These are phyloP conservation scores for Colletotrichum echinochloae DNA, from an alignment of 2,329 filamentous ascomycete genomes.

Conservation along the genomic window DNA sequence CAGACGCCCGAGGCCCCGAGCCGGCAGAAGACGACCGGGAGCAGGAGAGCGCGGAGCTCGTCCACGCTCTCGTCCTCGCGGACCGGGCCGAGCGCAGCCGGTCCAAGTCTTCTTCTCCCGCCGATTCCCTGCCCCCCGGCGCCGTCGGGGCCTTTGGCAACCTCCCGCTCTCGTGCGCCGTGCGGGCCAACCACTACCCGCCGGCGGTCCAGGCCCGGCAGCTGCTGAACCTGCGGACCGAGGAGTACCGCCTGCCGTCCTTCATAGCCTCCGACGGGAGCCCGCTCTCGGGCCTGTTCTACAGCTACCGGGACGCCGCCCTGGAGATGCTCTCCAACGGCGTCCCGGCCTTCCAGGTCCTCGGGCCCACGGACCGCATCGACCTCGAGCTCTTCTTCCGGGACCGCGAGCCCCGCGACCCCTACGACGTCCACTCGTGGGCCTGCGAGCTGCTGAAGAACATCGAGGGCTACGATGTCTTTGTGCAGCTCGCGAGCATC, in stretches of 20 bases:
- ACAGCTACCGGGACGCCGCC: conserved; percentile 29
- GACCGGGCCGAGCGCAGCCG: neutral
- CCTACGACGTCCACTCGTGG: conserved; percentile 33
- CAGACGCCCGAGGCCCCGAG: neutral
- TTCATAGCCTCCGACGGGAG: conserved; percentile 32
- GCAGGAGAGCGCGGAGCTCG: conserved; percentile 5
- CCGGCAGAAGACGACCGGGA: conserved; percentile 1
- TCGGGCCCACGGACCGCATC: conserved; percentile 22
- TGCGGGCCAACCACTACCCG: conserved; percentile 27
- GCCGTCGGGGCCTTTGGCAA: conserved; percentile 33
- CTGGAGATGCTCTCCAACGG: conserved; percentile 32
- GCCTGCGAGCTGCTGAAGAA: conserved; percentile 32
- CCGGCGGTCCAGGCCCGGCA: conserved; percentile 18
- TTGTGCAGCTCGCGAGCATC: conserved; percentile 22
- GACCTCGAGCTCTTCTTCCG: conserved; percentile 35
- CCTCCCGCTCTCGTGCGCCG: conserved; percentile 24
- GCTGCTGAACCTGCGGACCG: conserved; percentile 18
- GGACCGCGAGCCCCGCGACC: conserved; percentile 5
- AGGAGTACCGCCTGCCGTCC: conserved; percentile 32
- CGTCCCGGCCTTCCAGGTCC: conserved; percentile 4
- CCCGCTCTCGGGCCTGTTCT: conserved; percentile 28
- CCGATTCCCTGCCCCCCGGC: conserved; percentile 9
- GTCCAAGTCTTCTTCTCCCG: neutral
- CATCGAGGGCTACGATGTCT: conserved; percentile 22
- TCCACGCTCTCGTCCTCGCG: conserved; percentile 2